These are phyloP conservation scores for Camelina laxa DNA, from an alignment of 345 rosid species.

Conservation along the genomic window DNA sequence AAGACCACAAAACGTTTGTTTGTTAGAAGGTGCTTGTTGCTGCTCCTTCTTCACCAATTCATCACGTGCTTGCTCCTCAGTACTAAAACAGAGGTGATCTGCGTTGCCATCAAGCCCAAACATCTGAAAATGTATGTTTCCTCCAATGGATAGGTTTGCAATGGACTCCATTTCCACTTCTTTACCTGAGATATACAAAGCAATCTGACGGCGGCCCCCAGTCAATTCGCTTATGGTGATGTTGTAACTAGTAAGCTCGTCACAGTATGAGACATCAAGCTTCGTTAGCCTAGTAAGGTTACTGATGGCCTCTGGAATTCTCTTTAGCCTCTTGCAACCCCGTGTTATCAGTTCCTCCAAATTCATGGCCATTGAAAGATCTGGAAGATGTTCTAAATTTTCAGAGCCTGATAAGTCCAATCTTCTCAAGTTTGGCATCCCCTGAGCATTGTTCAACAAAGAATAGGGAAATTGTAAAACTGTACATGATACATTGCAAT, in stretches of 20 bases:
- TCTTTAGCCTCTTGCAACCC: constrained; percentile 5
- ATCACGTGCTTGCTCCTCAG: neutral
- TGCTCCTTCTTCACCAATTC: too few species aligned
- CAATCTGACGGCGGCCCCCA: neutral
- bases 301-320: constrained; percentile 18
- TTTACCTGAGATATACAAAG: constrained; percentile 1
- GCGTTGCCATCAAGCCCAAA: constrained; percentile 3
- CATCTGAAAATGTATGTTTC: constrained; percentile 1
- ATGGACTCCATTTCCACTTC: neutral
- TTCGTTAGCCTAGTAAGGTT: neutral
- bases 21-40: too few species aligned
- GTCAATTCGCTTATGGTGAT: neutral
- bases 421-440: neutral
- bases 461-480: neutral
- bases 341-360: constrained; percentile 11
- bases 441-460: neutral
- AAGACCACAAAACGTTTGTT: too few species aligned
- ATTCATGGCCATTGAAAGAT: neutral
- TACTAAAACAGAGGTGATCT: constrained; percentile 8
- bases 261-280: constrained; percentile 20
- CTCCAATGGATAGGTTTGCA: constrained; percentile 3
- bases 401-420: constrained; percentile 10
- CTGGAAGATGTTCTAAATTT: constrained; percentile 19
- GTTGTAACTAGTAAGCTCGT: neutral
- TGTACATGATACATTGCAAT: neutral